Percentiles rank a stretch among this genome's conserved stretches.
Conservation (phyloP, 139 green algal species). For the Volvox africanus region DNA sequence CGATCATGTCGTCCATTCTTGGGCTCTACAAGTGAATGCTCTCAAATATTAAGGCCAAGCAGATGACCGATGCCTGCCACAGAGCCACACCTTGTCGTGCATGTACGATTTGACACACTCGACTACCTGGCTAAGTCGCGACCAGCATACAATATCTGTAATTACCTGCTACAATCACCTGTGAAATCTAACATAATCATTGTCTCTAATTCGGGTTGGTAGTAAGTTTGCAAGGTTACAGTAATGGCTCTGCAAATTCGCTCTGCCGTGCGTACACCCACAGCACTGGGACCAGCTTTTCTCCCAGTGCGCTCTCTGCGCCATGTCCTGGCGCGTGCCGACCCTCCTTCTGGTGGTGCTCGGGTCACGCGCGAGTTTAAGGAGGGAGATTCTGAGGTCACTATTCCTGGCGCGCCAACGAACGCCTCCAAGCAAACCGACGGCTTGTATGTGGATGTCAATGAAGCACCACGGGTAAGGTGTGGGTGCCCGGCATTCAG, state of each 20-base stretch:
- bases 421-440: not conserved
- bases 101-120: not conserved
- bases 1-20: too few relatives aligned
- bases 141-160: too few relatives aligned
- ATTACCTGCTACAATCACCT: too few relatives aligned
- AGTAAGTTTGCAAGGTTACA: not conserved
- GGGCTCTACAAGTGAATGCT: too few relatives aligned
- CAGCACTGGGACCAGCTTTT: not conserved
- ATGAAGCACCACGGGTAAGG: conserved; percentile 4
- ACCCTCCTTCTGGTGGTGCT: conserved; percentile 6
- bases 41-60: too few relatives aligned
- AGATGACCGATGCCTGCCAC: too few relatives aligned
- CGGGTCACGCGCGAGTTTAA: conserved; percentile 31
- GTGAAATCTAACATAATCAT: too few relatives aligned
- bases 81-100: too few relatives aligned
- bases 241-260: conserved; percentile 17
- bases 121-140: not conserved
- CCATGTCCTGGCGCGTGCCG: conserved; percentile 3
- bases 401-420: not conserved
- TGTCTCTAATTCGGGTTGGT: not conserved
- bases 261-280: not conserved
- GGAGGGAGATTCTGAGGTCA: conserved; percentile 5
- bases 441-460: conserved; percentile 15
- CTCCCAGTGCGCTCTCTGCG: not conserved
- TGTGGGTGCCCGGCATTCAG: not conserved